phyloP scores from a whole-genome alignment of 768 basidiomycete species.

The Pisolithus tinctorius region DNA sequence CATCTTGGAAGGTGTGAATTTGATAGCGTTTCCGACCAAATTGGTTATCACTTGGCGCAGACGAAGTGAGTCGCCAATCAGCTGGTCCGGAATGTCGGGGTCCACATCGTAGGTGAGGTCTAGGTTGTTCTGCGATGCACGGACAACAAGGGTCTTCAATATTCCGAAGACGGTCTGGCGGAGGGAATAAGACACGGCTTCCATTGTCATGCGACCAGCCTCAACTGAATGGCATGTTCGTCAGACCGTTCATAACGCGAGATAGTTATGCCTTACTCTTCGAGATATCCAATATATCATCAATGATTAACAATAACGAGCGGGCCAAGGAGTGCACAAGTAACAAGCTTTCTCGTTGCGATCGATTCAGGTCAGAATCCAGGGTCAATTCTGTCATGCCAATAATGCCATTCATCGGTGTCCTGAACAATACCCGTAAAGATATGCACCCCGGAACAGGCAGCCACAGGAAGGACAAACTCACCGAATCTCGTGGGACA shows the following conservation, averaged over 20 bases:
- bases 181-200: constrained; percentile 95
- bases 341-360: constrained; percentile 91
- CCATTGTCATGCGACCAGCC: constrained; percentile 99
- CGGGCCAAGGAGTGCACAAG: constrained; percentile 93
- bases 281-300: constrained; percentile 98
- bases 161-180: constrained; percentile 97
- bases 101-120: constrained; percentile 96
- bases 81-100: constrained; percentile 90
- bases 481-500: constrained; percentile 93
- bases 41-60: constrained; percentile 95
- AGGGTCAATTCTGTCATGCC: constrained; percentile 99
- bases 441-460: constrained; percentile 4
- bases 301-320: constrained; percentile 91
- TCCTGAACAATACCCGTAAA: constrained; percentile 42
- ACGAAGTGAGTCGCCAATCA: constrained; percentile 93
- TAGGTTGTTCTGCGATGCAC: constrained; percentile 93
- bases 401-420: constrained; percentile 99
- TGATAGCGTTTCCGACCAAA: constrained; percentile 92
- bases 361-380: constrained; percentile 90
- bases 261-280: constrained; percentile 68
- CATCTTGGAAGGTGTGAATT: constrained; percentile 84
- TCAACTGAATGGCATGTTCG: constrained; percentile 56
- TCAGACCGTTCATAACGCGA: neutral
- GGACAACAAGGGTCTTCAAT: constrained; percentile 95
- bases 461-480: constrained; percentile 19